Conservation (phyloP, 768 basidiomycete species). For the Boletus tomentosulus region DNA sequence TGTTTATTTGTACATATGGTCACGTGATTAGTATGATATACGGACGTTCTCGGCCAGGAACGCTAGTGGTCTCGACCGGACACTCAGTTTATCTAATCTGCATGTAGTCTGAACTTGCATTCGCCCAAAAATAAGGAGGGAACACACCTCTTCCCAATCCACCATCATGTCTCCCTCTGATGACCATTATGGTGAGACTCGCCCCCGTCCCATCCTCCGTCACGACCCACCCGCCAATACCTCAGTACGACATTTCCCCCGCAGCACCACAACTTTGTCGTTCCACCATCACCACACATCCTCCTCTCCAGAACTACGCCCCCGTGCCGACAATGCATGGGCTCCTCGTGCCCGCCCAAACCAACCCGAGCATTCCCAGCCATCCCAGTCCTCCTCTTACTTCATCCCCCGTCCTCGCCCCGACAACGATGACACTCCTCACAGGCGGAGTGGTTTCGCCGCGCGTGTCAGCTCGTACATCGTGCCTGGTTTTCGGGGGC, state of each 20-base stretch:
- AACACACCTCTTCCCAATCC: not conserved
- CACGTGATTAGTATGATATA: not conserved
- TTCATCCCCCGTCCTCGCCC: slow-evolving; percentile 8
- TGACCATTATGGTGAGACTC: not conserved
- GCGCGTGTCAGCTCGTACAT: slow-evolving; percentile 10
- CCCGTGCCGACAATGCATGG: slow-evolving; percentile 19
- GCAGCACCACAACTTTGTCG: slow-evolving; percentile 4
- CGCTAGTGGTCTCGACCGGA: not conserved
- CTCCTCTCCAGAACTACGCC: slow-evolving; percentile 22
- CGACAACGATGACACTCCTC: slow-evolving; percentile 7
- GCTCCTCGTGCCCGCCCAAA: slow-evolving; percentile 22
- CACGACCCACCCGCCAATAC: slow-evolving; percentile 6
- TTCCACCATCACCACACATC: slow-evolving; percentile 21
- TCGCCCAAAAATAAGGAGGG: not conserved
- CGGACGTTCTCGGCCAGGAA: not conserved
- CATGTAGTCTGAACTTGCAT: not conserved
- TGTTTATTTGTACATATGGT: not conserved
- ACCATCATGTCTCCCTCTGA: slow-evolving; percentile 15
- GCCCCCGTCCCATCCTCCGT: slow-evolving; percentile 10
- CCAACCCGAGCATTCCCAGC: not conserved
- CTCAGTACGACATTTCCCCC: slow-evolving; percentile 6
- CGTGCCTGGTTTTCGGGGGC: slow-evolving; percentile 14
- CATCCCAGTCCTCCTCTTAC: slow-evolving; percentile 9
- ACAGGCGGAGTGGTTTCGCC: slow-evolving; percentile 14
- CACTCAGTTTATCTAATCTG: not conserved